Base-by-base conservation (phyloP, 2,329 filamentous ascomycete species). In the Arthrobotrys sphaeroides region DNA sequence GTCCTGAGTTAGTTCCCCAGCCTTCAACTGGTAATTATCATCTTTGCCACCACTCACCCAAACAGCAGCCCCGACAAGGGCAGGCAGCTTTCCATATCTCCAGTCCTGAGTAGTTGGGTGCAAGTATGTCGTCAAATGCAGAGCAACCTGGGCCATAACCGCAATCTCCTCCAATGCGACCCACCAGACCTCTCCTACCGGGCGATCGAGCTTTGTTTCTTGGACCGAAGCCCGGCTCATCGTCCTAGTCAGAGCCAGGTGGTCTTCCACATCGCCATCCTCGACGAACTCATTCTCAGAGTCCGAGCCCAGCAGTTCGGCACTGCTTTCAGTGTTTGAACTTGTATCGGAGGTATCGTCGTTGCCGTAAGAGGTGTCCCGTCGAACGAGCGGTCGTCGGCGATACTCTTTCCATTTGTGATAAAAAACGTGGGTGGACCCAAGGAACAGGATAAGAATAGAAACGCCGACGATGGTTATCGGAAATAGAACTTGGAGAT, bases 401-500 rank as follows among this genome's bases (percentile, higher is more conserved):
- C 18, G 65, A 45, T 67, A 45, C n/a, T 75, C 49, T 40, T 60
- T 68, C 72, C 72, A 75, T 70, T 68, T 59, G 69, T 61, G 59
- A 31, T 62, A 61, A 53, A 72, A 72, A 49, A 77, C 66, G 51
- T 49, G 66, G 66, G 73, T 53, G 12, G 64, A 69, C 47, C 73
- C 73, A 51, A 77, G 18, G 72, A 86, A 79, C 68, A 97, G 87
- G 78, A 89, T 85, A 61, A 91, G 81, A 78, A 94, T 82, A 5
- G 95, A 98, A 24, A 91, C 79, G 77, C 84, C 86, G 82, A 93
- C 88, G 70, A 90, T 85, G 76, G 90, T 84, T 75, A 95, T 84
- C 65, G 95, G 95, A 65, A 98, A 86, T 51, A 96, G 85, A 75
- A 92, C 88, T 83, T 92, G 90, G 64, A 96, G 87, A 82, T 91